Conservation (phyloP, 805 yeast genomes). For the Candida ascalaphidarum region DNA sequence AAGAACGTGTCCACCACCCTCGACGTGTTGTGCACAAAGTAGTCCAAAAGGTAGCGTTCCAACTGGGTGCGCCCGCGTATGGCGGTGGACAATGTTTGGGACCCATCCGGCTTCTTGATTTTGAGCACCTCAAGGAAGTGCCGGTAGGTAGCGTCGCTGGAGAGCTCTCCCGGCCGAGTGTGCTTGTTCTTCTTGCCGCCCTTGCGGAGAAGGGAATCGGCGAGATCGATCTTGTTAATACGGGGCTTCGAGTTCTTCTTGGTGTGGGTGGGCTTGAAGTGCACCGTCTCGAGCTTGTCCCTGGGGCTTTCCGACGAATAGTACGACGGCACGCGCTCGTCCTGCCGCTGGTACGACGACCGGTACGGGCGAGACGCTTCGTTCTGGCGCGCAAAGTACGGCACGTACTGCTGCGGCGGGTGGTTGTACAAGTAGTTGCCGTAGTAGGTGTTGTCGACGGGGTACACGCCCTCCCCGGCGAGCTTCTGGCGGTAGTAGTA, state of each 20-base stretch:
- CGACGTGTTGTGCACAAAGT: conserved; percentile 21
- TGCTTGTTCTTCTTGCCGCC: conserved; percentile 1
- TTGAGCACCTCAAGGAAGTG: conserved; percentile 15
- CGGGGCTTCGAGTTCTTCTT: conserved; percentile 29
- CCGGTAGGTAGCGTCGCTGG: conserved; percentile 14
- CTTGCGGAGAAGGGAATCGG: conserved; percentile 1
- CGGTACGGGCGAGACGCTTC: neutral
- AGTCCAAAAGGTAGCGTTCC: conserved; percentile 23
- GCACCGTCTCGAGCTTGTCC: conserved; percentile 1
- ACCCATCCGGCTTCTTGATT: conserved; percentile 6
- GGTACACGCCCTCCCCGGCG: conserved; percentile 1
- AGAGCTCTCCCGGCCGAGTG: conserved; percentile 11
- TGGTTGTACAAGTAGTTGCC: conserved; percentile 1
- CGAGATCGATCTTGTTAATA: conserved; percentile 21
- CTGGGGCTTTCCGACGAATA: conserved; percentile 1
- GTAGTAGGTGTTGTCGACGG: conserved; percentile 1
- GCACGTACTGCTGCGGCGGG: conserved; percentile 1
- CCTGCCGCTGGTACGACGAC: neutral
- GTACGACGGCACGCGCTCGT: too few relatives aligned
- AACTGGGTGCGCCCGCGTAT: too few relatives aligned
- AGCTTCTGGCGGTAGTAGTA: conserved; percentile 1
- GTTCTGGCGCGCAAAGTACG: neutral
- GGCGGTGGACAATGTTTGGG: conserved; percentile 3
- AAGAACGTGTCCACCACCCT: conserved; percentile 24
- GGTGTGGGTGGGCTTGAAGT: conserved; percentile 28